Evolutionary conservation across 257 asterid species (phyloP).

Genomic region (Hygrophila difformis): DNA sequence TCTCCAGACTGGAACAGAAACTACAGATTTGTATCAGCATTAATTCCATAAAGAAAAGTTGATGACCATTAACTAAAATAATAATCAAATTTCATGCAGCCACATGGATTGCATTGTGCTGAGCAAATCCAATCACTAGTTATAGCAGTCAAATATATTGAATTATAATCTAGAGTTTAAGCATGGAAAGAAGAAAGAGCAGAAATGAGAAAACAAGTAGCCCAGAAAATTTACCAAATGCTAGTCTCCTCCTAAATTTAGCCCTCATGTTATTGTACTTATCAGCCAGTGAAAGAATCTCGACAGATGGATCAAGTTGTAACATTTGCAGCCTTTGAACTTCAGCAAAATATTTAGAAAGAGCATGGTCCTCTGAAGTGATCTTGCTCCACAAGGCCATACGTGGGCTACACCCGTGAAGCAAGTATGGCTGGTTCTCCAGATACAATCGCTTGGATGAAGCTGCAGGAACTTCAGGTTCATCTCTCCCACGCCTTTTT

Average conservation of each 20-base stretch:
- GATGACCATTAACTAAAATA: too few relatives aligned
- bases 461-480: slow-evolving; percentile 72
- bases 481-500: slow-evolving; percentile 66
- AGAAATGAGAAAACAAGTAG: slow-evolving; percentile 13
- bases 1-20: too few relatives aligned
- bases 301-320: slow-evolving; percentile 49
- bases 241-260: slow-evolving; percentile 68
- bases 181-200: slow-evolving; percentile 6
- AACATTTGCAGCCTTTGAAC: slow-evolving; percentile 48
- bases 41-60: too few relatives aligned
- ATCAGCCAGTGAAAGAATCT: slow-evolving; percentile 74
- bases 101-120: neutral
- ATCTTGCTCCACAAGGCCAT: slow-evolving; percentile 37
- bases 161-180: neutral
- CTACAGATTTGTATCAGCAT: too few relatives aligned
- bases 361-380: slow-evolving; percentile 35
- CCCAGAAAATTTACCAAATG: slow-evolving; percentile 54
- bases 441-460: slow-evolving; percentile 73
- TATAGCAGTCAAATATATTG: neutral
- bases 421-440: slow-evolving; percentile 82
- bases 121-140: too few relatives aligned
- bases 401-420: slow-evolving; percentile 78
- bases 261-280: slow-evolving; percentile 78
- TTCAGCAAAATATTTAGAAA: slow-evolving; percentile 38
- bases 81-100: too few relatives aligned